Conservation (phyloP, 2,329 filamentous ascomycete genomes). For the Dothideomycetes sp. region DNA sequence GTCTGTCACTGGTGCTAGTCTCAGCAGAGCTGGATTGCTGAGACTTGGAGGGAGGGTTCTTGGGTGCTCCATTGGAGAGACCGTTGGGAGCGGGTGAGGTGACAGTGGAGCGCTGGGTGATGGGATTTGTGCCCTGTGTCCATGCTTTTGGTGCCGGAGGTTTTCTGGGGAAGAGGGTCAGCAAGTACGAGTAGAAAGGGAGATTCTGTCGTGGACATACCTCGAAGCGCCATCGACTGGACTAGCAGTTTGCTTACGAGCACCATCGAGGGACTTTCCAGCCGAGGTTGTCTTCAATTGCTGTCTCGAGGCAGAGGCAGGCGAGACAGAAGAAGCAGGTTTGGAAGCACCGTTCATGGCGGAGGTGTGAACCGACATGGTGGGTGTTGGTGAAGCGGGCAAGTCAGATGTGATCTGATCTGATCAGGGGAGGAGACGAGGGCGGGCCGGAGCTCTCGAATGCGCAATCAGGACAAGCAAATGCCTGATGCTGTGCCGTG, state of each 20-base stretch:
- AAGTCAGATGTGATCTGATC: too few relatives aligned
- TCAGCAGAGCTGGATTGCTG: constrained; percentile 26
- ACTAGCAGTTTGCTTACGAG: constrained; percentile 48
- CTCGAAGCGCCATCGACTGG: constrained; percentile 46
- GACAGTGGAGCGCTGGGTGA: constrained; percentile 45
- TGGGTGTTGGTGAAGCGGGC: constrained; percentile 8
- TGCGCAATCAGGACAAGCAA: constrained; percentile 30
- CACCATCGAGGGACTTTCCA: constrained; percentile 43
- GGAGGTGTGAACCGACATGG: constrained; percentile 22
- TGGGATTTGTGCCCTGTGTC: constrained; percentile 52
- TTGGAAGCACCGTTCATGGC: constrained; percentile 21
- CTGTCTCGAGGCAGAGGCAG: constrained; percentile 22
- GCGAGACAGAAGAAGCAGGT: constrained; percentile 15
- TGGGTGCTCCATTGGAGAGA: constrained; percentile 30
- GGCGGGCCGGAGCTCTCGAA: background rate
- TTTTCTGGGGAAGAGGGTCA: constrained; percentile 31
- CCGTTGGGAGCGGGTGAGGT: constrained; percentile 46
- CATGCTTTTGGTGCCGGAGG: constrained; percentile 49
- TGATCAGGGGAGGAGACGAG: constrained; percentile 3
- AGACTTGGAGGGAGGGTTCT: constrained; percentile 19
- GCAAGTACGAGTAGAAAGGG: background rate
- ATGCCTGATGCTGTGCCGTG: constrained; percentile 14
- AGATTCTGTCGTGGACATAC: constrained; percentile 35
- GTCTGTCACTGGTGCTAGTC: constrained; percentile 47
- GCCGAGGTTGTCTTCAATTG: constrained; percentile 42